Conservation (phyloP, 345 rosid genomes). For the Eucalyptus regnans region DNA sequence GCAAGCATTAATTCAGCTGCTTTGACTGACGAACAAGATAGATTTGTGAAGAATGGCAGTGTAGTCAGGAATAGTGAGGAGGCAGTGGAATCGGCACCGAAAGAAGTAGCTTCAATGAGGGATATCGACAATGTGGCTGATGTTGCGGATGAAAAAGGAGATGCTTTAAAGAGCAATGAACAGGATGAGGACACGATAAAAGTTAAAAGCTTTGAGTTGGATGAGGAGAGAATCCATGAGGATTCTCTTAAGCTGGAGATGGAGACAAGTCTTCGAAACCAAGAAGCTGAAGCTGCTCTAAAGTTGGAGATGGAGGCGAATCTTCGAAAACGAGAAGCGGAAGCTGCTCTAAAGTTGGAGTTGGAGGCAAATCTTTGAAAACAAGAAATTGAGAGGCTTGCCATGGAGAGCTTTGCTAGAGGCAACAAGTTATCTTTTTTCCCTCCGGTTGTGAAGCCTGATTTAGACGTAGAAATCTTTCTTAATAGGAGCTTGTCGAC, state of each 20-base stretch:
- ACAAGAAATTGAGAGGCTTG: constrained; percentile 50
- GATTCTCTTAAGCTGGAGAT: not conserved
- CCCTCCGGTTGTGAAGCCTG: constrained; percentile 43
- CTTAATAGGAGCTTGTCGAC: constrained; percentile 35
- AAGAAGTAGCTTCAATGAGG: not conserved
- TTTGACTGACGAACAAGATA: not conserved
- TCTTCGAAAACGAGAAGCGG: constrained; percentile 2
- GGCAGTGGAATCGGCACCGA: not conserved
- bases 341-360: constrained; percentile 25
- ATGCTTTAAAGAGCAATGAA: not conserved
- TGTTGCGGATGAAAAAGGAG: not conserved
- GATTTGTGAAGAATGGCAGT: constrained; percentile 14
- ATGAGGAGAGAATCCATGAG: not conserved
- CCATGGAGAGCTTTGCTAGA: constrained; percentile 28
- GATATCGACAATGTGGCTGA: constrained; percentile 4
- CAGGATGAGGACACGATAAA: not conserved
- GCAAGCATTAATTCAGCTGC: not conserved
- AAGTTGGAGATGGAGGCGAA: constrained; percentile 31
- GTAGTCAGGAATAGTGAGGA: constrained; percentile 4
- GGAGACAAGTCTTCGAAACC: not conserved
- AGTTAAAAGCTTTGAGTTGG: not conserved
- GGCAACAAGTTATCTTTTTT: constrained; percentile 57
- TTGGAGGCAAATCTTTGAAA: constrained; percentile 29
- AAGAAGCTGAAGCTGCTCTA: constrained; percentile 16
- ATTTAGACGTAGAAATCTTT: constrained; percentile 64